Evolutionary conservation across 2,329 filamentous ascomycete genomes (phyloP).

Genomic region (Talaromyces atroroseus): DNA sequence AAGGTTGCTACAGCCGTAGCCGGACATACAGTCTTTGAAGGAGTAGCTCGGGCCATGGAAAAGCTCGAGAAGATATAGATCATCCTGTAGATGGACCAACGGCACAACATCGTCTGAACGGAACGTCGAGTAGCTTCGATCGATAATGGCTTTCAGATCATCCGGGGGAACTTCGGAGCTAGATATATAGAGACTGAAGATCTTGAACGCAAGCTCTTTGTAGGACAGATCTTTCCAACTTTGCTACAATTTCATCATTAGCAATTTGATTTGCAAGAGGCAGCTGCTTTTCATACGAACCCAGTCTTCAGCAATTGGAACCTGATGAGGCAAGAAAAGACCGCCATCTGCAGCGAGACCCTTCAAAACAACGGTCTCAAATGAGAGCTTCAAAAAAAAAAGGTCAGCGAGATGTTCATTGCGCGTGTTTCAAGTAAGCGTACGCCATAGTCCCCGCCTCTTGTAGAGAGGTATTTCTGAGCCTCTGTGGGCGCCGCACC

Average conservation of each 20-base stretch:
- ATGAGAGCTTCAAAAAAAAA: slow-evolving; percentile 53
- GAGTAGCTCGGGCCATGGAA: slow-evolving; percentile 95
- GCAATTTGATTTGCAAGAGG: background rate
- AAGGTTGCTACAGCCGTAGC: background rate
- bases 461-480: slow-evolving; percentile 29
- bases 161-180: slow-evolving; percentile 70
- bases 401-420: background rate
- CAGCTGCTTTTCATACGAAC: slow-evolving; percentile 21
- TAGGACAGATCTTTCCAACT: slow-evolving; percentile 75
- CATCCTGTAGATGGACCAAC: slow-evolving; percentile 65
- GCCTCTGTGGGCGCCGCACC: slow-evolving; percentile 18
- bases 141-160: slow-evolving; percentile 78
- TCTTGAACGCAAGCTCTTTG: slow-evolving; percentile 72
- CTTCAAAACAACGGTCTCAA: slow-evolving; percentile 86
- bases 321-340: slow-evolving; percentile 80
- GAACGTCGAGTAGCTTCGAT: slow-evolving; percentile 84
- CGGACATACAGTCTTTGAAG: slow-evolving; percentile 80
- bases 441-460: slow-evolving; percentile 29
- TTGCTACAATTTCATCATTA: slow-evolving; percentile 28
- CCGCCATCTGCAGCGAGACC: slow-evolving; percentile 82
- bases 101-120: slow-evolving; percentile 73
- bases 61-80: slow-evolving; percentile 75
- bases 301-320: slow-evolving; percentile 61
- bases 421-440: background rate
- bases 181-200: slow-evolving; percentile 85